Conservation (phyloP, 2,329 filamentous ascomycete species). For the Daldinia eschscholtzii region DNA sequence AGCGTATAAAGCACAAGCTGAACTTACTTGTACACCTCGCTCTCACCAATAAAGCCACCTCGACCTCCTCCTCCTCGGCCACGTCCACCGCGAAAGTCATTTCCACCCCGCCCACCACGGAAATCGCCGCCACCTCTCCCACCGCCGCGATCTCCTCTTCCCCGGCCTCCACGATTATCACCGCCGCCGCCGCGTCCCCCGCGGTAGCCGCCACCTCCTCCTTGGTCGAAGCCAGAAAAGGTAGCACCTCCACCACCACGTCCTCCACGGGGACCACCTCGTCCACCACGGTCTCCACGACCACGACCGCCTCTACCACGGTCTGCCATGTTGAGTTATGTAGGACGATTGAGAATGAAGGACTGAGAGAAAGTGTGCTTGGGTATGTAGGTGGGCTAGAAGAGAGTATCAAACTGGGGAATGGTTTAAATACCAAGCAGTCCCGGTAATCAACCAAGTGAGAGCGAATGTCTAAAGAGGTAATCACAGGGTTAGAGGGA, state of each 20-base stretch:
- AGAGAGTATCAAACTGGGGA: neutral
- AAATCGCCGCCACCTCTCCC: constrained; percentile 29
- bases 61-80: constrained; percentile 46
- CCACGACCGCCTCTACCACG: constrained; percentile 41
- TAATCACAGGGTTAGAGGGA: neutral
- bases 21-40: constrained; percentile 52
- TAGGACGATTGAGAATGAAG: neutral
- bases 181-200: constrained; percentile 42
- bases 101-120: constrained; percentile 29
- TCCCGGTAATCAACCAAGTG: neutral
- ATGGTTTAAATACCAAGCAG: neutral
- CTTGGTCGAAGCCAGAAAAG: constrained; percentile 33
- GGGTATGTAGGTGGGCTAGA: neutral
- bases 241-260: constrained; percentile 39
- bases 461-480: neutral
- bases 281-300: constrained; percentile 45
- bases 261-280: constrained; percentile 39
- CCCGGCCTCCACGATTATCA: constrained; percentile 42
- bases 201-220: constrained; percentile 41
- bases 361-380: neutral
- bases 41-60: constrained; percentile 46
- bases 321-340: constrained; percentile 27
- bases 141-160: constrained; percentile 34
- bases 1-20: neutral
- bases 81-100: constrained; percentile 38